Conservation (phyloP, 345 rosid genomes). For the Alliaria petiolata region DNA sequence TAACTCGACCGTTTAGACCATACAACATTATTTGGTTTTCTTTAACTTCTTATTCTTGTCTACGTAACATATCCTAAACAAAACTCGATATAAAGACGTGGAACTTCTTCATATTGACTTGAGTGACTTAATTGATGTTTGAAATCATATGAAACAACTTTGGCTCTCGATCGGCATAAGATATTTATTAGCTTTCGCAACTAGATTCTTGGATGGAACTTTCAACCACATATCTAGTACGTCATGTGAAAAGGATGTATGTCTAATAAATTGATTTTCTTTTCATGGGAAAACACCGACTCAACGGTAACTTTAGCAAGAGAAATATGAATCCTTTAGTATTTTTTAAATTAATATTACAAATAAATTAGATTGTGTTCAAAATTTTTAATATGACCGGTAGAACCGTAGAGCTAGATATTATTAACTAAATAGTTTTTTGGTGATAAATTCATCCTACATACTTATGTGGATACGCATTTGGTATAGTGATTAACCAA, state of each 20-base stretch:
- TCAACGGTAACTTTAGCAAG: not conserved
- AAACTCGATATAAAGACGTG: not conserved
- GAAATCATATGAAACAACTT: not conserved
- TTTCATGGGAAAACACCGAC: not conserved
- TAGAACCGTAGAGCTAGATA: not conserved
- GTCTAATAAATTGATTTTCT: not conserved
- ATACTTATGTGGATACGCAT: no score
- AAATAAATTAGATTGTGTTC: not conserved
- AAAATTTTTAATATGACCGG: no score
- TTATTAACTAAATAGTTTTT: not conserved
- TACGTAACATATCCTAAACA: not conserved
- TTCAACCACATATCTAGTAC: not conserved
- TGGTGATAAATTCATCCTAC: no score
- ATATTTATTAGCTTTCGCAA: constrained; percentile 5
- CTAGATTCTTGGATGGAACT: not conserved
- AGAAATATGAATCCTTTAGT: not conserved
- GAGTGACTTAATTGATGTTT: not conserved
- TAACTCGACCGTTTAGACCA: no score
- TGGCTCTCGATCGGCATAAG: not conserved
- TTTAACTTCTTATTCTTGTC: not conserved
- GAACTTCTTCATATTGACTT: not conserved
- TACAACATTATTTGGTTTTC: no score
- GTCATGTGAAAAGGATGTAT: not conserved
- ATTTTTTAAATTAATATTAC: not conserved
- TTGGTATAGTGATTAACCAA: no score